Percentiles rank a stretch among this genome's conserved stretches.
These are phyloP conservation scores for Fennellomyces sp. DNA, from an alignment of 371 early-diverging fungal genomes.

Conservation along the genomic window DNA sequence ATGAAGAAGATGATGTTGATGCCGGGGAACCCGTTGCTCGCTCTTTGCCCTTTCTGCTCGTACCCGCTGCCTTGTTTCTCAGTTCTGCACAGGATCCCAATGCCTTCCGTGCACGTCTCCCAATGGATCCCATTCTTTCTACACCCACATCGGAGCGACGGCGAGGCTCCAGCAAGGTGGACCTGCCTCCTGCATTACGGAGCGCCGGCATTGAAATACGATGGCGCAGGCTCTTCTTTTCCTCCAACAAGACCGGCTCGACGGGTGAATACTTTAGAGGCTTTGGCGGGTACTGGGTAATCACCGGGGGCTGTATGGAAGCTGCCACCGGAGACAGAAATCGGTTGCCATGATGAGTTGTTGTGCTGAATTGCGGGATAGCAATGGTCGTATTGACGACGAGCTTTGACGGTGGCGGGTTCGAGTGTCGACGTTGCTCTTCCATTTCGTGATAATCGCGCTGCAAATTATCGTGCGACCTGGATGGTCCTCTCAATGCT, in stretches of 20 bases:
- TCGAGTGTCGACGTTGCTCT: background rate
- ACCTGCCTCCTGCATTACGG: background rate
- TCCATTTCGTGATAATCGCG: background rate
- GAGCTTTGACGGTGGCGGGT: conserved; percentile 32
- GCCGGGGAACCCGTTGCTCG: conserved; percentile 1
- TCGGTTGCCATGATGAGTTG: background rate
- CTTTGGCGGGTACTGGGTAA: conserved; percentile 50
- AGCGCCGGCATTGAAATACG: conserved; percentile 21
- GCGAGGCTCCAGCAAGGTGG: conserved; percentile 3
- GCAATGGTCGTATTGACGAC: conserved; percentile 49
- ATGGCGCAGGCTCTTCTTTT: conserved; percentile 9
- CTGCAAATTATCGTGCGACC: conserved; percentile 16
- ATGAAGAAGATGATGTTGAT: background rate
- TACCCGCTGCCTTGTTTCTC: background rate
- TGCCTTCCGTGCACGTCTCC: background rate
- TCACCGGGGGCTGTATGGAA: conserved; percentile 31
- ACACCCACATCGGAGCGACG: conserved; percentile 11
- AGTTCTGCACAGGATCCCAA: background rate
- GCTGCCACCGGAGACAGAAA: conserved; percentile 13
- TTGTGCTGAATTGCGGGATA: conserved; percentile 19
- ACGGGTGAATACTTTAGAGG: conserved; percentile 49
- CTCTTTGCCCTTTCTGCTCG: conserved; percentile 12
- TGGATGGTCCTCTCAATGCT: conserved; percentile 21
- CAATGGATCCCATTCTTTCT: background rate
- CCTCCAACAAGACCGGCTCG: conserved; percentile 23